Conservation (phyloP, 345 rosid genomes). For the Aquilaria malaccensis region DNA sequence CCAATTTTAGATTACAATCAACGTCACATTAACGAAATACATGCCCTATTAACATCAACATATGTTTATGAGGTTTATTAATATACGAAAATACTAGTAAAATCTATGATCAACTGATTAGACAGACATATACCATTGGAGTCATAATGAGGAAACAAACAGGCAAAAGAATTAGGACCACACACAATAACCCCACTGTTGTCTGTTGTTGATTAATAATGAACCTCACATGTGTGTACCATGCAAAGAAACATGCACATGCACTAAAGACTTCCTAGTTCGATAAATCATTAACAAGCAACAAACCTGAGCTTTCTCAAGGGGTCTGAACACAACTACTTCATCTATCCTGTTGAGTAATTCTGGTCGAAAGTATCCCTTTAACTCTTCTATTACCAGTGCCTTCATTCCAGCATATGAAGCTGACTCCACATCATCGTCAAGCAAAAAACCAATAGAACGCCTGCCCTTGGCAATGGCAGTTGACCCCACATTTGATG, state of each 20-base stretch:
- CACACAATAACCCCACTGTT: no score
- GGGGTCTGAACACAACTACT: slow-evolving; percentile 82
- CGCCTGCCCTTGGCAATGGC: slow-evolving; percentile 88
- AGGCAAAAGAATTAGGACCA: no score
- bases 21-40: no score
- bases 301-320: slow-evolving; percentile 83
- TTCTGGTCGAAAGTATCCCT: slow-evolving; percentile 89
- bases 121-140: no score
- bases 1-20: no score
- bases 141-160: no score
- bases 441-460: slow-evolving; percentile 55
- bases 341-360: slow-evolving; percentile 93
- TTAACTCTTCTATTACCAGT: slow-evolving; percentile 77
- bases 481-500: slow-evolving; percentile 86
- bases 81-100: no score
- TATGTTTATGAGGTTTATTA: no score
- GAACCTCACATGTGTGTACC: no score
- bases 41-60: no score
- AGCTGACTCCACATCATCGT: slow-evolving; percentile 42
- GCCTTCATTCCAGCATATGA: slow-evolving; percentile 77
- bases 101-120: no score
- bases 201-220: no score
- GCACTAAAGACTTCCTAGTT: neutral
- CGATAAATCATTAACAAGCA: slow-evolving; percentile 3
- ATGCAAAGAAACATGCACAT: neutral